These are phyloP conservation scores for Narthecium ossifragum DNA, from an alignment of 106 monocot species.

Conservation along the genomic window DNA sequence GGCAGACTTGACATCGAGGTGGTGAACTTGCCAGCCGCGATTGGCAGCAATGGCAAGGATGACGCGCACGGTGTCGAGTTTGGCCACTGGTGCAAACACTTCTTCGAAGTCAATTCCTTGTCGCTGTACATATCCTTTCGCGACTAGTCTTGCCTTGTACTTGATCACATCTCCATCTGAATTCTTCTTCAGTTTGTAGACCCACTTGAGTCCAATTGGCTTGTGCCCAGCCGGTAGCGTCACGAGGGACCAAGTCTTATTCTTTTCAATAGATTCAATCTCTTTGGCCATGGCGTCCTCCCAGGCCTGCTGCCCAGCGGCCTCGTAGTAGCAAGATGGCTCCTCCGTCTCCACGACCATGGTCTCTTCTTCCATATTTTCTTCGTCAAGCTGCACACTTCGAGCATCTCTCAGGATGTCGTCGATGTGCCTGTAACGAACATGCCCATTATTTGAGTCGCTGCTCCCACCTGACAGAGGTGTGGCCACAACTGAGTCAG, in stretches of 20 bases:
- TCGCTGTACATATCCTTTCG: background rate
- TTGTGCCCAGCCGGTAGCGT: background rate
- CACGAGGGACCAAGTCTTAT: background rate
- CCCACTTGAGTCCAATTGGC: too few species aligned
- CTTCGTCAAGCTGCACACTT: background rate
- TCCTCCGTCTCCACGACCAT: background rate
- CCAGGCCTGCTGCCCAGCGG: background rate
- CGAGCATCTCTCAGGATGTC: background rate
- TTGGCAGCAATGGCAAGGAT: background rate
- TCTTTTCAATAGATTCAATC: background rate
- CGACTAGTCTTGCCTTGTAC: background rate
- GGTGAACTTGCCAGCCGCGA: background rate
- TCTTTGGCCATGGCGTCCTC: background rate
- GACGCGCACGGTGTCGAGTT: background rate
- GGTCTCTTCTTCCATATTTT: background rate
- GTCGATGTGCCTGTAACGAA: background rate
- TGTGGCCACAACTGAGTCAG: too few species aligned
- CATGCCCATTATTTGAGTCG: too few species aligned
- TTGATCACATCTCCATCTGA: background rate
- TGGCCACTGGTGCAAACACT: background rate
- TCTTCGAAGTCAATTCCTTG: background rate
- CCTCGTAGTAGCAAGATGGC: background rate
- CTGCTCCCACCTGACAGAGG: too few species aligned
- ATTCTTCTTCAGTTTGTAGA: background rate
- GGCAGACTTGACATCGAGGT: conserved; percentile 8